These are phyloP conservation scores for Fistulifera solaris DNA, from an alignment of 108 stramenopile species.

Conservation along the genomic window DNA sequence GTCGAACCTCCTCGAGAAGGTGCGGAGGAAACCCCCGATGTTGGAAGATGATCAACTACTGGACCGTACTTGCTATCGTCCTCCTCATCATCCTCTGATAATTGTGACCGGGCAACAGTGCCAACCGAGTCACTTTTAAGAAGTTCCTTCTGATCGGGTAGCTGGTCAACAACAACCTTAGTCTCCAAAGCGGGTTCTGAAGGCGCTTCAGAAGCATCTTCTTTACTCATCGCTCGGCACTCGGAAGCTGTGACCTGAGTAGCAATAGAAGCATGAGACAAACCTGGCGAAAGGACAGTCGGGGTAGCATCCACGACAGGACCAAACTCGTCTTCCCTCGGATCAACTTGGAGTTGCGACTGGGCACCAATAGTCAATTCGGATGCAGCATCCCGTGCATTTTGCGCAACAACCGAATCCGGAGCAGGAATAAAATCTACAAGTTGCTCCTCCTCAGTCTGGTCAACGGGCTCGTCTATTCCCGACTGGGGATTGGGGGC, in stretches of 20 bases:
- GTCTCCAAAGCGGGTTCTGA: constrained; percentile 1
- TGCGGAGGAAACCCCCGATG: constrained; percentile 16
- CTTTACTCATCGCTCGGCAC: constrained; percentile 3
- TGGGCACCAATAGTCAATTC: constrained; percentile 33
- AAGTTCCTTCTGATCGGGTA: constrained; percentile 1
- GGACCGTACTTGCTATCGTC: constrained; percentile 29
- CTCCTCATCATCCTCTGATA: constrained; percentile 27
- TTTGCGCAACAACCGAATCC: constrained; percentile 4
- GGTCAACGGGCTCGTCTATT: constrained; percentile 14
- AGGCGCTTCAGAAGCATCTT: constrained; percentile 6
- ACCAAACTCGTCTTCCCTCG: constrained; percentile 37
- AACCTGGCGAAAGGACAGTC: neutral
- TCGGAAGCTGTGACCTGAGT: constrained; percentile 11
- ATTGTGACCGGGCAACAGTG: constrained; percentile 2
- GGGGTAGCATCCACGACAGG: constrained; percentile 37
- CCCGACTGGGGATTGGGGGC: constrained; percentile 38
- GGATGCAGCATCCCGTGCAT: constrained; percentile 24
- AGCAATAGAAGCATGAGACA: neutral
- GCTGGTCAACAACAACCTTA: constrained; percentile 10
- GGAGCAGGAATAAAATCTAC: constrained; percentile 12
- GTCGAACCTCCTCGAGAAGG: constrained; percentile 42
- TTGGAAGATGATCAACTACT: constrained; percentile 39
- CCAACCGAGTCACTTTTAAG: neutral
- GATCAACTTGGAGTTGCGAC: constrained; percentile 21
- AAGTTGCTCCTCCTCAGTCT: constrained; percentile 8